Percentiles rank a stretch among this genome's conserved stretches.
These are phyloP conservation scores for Cutaneotrichosporon mucoides DNA, from an alignment of 1,284 basidiomycete species.

Conservation along the genomic window DNA sequence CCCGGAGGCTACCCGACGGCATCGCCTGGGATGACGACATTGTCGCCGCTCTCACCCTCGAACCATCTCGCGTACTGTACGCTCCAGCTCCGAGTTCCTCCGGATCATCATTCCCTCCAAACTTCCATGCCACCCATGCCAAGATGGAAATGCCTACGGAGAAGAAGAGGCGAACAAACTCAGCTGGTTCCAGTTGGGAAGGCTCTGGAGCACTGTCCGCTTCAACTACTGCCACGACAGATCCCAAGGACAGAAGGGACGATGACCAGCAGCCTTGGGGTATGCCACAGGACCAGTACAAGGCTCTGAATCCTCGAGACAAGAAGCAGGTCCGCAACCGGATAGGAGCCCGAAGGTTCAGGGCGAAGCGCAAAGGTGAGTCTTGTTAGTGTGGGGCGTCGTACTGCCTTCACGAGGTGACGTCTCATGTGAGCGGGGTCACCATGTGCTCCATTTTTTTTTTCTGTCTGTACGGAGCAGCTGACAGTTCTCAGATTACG, in stretches of 20 bases:
- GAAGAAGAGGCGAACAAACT: constrained; percentile 12
- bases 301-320: constrained; percentile 38
- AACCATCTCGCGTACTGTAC: constrained; percentile 14
- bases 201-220: constrained; percentile 3
- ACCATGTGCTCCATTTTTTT: not conserved
- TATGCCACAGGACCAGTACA: constrained; percentile 46
- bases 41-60: constrained; percentile 20
- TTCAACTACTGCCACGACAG: not conserved
- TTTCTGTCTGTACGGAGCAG: not conserved
- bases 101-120: constrained; percentile 13
- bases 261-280: constrained; percentile 43
- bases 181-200: constrained; percentile 12
- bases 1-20: constrained; percentile 15
- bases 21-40: constrained; percentile 16
- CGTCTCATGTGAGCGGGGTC: too few species aligned
- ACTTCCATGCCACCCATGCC: constrained; percentile 8
- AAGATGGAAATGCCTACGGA: constrained; percentile 6
- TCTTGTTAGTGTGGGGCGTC: not conserved
- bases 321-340: constrained; percentile 47
- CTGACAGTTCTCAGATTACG: constrained; percentile 14
- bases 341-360: constrained; percentile 41
- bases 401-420: too few species aligned
- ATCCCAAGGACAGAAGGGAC: constrained; percentile 9
- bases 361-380: constrained; percentile 46
- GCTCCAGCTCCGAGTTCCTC: constrained; percentile 4